Conservation (phyloP, 306 rosid genomes). For the Albizia julibrissin region DNA sequence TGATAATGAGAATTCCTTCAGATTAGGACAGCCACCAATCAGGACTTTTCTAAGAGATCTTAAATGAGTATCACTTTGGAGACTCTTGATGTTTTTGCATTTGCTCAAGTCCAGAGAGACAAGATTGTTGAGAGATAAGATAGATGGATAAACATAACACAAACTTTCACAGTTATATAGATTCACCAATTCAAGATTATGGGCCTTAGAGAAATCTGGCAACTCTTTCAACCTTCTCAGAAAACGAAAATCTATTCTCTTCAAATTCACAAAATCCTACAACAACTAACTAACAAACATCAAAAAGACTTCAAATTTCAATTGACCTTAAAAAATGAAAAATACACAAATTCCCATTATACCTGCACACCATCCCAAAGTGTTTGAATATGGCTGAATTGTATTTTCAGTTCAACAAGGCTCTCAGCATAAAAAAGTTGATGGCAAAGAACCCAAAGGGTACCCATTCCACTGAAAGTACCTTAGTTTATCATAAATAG, state of each 20-base stretch:
- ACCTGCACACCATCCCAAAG: slow-evolving; percentile 27
- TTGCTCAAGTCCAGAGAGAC: neutral
- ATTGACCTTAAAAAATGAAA: too few relatives aligned
- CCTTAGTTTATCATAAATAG: neutral
- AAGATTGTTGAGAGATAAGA: neutral
- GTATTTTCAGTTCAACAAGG: neutral
- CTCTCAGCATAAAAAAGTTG: neutral
- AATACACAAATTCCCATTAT: neutral
- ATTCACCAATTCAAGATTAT: slow-evolving; percentile 20
- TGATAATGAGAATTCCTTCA: slow-evolving; percentile 18
- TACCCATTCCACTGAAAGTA: neutral
- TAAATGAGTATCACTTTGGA: slow-evolving; percentile 19
- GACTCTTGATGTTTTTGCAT: slow-evolving; percentile 6
- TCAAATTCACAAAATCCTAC: slow-evolving; percentile 1
- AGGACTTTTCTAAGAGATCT: neutral
- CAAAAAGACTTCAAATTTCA: neutral
- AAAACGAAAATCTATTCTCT: neutral
- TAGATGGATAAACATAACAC: neutral
- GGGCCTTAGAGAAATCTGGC: slow-evolving; percentile 27
- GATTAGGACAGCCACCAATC: neutral
- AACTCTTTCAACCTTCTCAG: neutral
- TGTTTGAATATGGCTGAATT: neutral
- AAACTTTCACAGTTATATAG: slow-evolving; percentile 11
- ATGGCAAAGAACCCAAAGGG: neutral
- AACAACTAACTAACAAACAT: neutral